Percentiles rank a stretch among this genome's conserved stretches.
Conservation (phyloP, 2,329 filamentous ascomycete species). For the Colletotrichum sublineola region DNA sequence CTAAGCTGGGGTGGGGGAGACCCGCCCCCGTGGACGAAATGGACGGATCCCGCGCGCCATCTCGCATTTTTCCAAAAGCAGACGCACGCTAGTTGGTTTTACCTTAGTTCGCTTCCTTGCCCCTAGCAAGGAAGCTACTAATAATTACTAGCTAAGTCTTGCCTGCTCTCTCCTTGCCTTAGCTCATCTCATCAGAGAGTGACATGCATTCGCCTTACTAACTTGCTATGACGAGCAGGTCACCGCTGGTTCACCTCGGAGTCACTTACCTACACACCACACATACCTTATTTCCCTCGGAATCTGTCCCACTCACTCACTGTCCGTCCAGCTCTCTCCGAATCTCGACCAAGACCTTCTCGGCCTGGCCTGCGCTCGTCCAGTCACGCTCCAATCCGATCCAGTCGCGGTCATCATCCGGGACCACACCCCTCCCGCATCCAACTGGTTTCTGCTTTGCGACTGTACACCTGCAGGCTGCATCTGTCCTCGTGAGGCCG, state of each 20-base stretch:
- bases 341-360: conserved; percentile 3
- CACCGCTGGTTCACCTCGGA: conserved; percentile 39
- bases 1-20: background rate
- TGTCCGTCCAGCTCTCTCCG: background rate
- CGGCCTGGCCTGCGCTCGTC: too few species aligned
- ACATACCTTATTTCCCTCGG: conserved; percentile 1
- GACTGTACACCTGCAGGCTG: conserved; percentile 4
- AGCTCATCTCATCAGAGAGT: conserved; percentile 33
- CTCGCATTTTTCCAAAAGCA: conserved; percentile 3
- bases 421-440: background rate
- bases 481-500: conserved; percentile 35
- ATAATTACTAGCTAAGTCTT: background rate
- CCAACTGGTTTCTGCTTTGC: background rate
- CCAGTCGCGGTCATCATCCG: conserved; percentile 14
- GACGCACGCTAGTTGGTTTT: background rate
- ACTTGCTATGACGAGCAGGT: conserved; percentile 31
- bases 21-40: conserved; percentile 1
- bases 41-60: conserved; percentile 37
- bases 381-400: too few species aligned
- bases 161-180: conserved; percentile 11
- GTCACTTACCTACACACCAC: background rate
- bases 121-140: background rate
- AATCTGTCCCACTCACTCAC: conserved; percentile 5
- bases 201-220: conserved; percentile 31
- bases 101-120: too few species aligned